phyloP scores from a whole-genome alignment of 192 early-diverging fungal species.

The Funneliformis geosporum region DNA sequence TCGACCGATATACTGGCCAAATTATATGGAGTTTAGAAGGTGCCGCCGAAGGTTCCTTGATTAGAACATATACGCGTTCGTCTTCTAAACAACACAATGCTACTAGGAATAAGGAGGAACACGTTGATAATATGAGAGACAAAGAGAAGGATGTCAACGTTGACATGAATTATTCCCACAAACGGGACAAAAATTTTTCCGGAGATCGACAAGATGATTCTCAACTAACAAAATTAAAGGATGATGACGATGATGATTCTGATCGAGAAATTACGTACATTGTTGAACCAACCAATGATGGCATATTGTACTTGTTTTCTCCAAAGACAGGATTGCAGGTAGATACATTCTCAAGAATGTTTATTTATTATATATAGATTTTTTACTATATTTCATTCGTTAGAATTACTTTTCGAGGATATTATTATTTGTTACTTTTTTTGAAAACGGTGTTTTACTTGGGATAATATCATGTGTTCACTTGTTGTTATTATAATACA shows the following conservation, averaged over 20 bases:
- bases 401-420: neutral
- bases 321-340: slow-evolving; percentile 59
- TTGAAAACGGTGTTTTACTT: too few relatives aligned
- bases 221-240: slow-evolving; percentile 20
- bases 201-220: neutral
- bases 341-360: slow-evolving; percentile 25
- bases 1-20: slow-evolving; percentile 54
- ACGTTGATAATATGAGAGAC: slow-evolving; percentile 12
- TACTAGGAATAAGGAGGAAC: neutral
- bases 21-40: slow-evolving; percentile 64
- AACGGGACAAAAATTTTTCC: slow-evolving; percentile 29
- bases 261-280: slow-evolving; percentile 63
- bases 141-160: neutral
- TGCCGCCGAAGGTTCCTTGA: slow-evolving; percentile 50
- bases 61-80: slow-evolving; percentile 36
- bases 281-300: slow-evolving; percentile 72
- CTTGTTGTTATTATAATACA: neutral
- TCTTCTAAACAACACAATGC: slow-evolving; percentile 35
- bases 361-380: neutral
- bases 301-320: slow-evolving; percentile 63
- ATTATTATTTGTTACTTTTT: too few relatives aligned
- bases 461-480: neutral
- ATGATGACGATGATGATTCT: slow-evolving; percentile 24
- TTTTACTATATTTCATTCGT: neutral
- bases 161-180: neutral